Evolutionary conservation across 78 protist genomes (phyloP), one percentile per base, ranked within the genome.

Genomic region (Polysphondylium violaceum): DNA sequence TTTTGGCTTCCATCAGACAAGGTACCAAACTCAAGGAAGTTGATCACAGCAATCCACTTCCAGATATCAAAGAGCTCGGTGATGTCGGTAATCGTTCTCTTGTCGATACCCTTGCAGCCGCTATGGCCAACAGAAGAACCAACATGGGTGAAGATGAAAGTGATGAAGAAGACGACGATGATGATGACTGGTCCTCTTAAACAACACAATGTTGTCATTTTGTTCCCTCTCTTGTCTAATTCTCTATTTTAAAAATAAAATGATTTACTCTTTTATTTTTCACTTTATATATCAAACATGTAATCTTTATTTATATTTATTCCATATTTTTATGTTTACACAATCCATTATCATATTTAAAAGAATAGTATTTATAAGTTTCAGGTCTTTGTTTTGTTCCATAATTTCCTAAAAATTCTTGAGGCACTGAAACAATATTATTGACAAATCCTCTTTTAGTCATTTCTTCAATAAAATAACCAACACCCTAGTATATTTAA

Each of bases 181-280:
- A 89, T 71, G 77, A 69, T 16, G 95, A 92, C 27, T 92, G 94
- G 94, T 69, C 85, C n/a, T n/a, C n/a, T n/a, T n/a, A n/a, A n/a
- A n/a, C n/a, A n/a, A n/a, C n/a, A n/a, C n/a, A n/a, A n/a, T n/a
- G n/a, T n/a, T n/a, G n/a, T n/a, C n/a, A n/a, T n/a, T n/a, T n/a
- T n/a, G n/a, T n/a, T n/a, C n/a, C n/a, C n/a, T n/a, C n/a, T n/a
- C n/a, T n/a, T n/a, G n/a, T n/a, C n/a, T n/a, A n/a, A n/a, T n/a
- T n/a, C n/a, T n/a, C n/a, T n/a, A n/a, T n/a, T n/a, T n/a, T n/a
- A 47, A 47, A 47, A 47, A 47, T 14, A 47, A 47, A 47, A 47
- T 14, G 11, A 47, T 7, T 14, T 14, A 47, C 11, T 14, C 23
- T 47, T 47, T 47, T 47, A 47, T 47, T 47, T 47, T 47, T 47